Evolutionary conservation across 495 filamentous ascomycete genomes (phyloP).

Genomic region (Penicillium bialowiezense): DNA sequence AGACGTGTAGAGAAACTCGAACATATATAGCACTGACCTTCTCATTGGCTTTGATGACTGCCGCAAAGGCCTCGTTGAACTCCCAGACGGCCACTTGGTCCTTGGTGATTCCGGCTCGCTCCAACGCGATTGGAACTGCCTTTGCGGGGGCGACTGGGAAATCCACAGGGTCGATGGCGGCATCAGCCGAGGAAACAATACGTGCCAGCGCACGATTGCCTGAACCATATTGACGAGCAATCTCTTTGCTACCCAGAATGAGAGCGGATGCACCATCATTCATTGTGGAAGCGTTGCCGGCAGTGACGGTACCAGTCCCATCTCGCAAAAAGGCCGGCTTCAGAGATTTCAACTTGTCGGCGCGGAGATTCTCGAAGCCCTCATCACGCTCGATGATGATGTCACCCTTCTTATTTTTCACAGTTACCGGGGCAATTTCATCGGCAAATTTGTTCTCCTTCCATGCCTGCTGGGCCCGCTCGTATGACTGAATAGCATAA

Average conservation of each 20-base stretch:
- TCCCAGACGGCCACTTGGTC: constrained; percentile 93
- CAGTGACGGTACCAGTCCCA: constrained; percentile 86
- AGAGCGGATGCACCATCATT: constrained; percentile 95
- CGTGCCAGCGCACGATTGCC: constrained; percentile 75
- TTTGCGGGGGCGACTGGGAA: constrained; percentile 92
- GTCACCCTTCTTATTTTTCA: constrained; percentile 81
- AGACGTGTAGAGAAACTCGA: constrained; percentile 2
- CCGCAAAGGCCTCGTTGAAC: constrained; percentile 97
- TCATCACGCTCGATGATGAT: constrained; percentile 78
- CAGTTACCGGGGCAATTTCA: constrained; percentile 82
- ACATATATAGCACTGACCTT: constrained; percentile 53
- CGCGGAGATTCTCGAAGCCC: constrained; percentile 78
- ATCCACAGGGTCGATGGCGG: constrained; percentile 88
- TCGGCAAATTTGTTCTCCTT: constrained; percentile 72
- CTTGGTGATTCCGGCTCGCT: constrained; percentile 82
- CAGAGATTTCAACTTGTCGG: constrained; percentile 78
- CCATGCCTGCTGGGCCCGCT: constrained; percentile 90
- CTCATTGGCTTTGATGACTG: constrained; percentile 91
- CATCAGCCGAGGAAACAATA: constrained; percentile 84
- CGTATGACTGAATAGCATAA: constrained; percentile 84
- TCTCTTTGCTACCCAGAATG: constrained; percentile 71
- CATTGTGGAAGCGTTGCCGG: constrained; percentile 87
- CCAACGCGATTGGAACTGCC: constrained; percentile 86
- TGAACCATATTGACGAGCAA: constrained; percentile 71
- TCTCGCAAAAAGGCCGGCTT: constrained; percentile 89